Evolutionary conservation across 768 basidiomycete species (phyloP), one percentile per base, ranked within the genome.

Genomic region (Epithele typhae): DNA sequence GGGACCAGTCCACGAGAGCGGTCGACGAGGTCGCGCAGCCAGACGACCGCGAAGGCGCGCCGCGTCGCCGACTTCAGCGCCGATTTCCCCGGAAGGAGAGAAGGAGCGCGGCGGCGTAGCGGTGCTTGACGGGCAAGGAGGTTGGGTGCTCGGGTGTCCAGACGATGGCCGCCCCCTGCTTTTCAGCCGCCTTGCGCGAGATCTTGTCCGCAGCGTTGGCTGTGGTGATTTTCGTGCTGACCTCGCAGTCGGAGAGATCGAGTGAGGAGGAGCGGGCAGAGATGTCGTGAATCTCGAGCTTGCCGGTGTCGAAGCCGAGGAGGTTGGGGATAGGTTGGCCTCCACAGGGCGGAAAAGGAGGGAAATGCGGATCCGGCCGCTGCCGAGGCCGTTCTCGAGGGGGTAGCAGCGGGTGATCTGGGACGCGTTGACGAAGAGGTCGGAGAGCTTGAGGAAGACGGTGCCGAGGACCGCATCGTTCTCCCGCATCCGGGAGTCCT

Each of bases 401-500:
- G 84, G 78, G 59, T 80, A 81, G 1, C 77, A 68, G 37, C 78
- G 73, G 1, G 77, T 76, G 32, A 84, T 72, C 45, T 79, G 70
- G 0, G 80, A 84, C 41, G 62, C 48, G 72, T 66, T 63, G n/a
- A 63, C 60, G 37, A 66, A 50, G 17, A 63, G 47, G 5, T 66
- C 63, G 2, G 65, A 63, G 2, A 66, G 55, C 65, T 75, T 69
- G 5, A 89, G 69, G 43, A 78, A 73, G 54, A 87, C 76, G 27
- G 88, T 76, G 23, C 88, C 87, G 23, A 89, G 72, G 41, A 89
- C 74, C 1, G 84, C 81, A 57, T 88, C 77, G 37, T 67, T 62
- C 64, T 84, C 81, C 42, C 82, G 75, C 24, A 76, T 56, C 27
- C 76, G 69, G 2, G 70, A 67, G 54, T 87, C 85, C 25, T 80